These are phyloP conservation scores for Chlorophyllum brunneum DNA, from an alignment of 768 basidiomycete species.

Conservation along the genomic window DNA sequence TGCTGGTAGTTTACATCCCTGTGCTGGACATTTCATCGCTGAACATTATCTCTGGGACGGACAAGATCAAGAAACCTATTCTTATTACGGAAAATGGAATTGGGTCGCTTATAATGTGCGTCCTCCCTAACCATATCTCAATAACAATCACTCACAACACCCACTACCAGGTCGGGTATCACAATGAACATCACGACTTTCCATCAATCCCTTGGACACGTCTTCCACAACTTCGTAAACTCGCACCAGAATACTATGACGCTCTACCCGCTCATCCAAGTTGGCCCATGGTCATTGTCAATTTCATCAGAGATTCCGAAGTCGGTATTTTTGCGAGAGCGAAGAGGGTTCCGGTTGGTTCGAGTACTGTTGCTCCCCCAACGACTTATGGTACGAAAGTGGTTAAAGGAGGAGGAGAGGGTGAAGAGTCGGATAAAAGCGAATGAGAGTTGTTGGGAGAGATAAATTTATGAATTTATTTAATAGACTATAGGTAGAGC, in stretches of 20 bases:
- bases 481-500: no score
- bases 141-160: conserved; percentile 7
- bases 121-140: conserved; percentile 2
- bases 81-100: conserved; percentile 93
- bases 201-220: conserved; percentile 95
- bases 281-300: conserved; percentile 93
- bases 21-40: conserved; percentile 96
- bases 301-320: conserved; percentile 88
- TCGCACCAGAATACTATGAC: conserved; percentile 93
- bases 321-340: conserved; percentile 88
- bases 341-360: conserved; percentile 51
- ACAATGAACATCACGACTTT: conserved; percentile 99
- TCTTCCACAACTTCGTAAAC: conserved; percentile 71
- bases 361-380: not conserved
- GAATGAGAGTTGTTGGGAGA: conserved; percentile 17
- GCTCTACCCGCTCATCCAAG: conserved; percentile 80
- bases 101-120: conserved; percentile 88
- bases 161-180: conserved; percentile 80
- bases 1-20: conserved; percentile 93
- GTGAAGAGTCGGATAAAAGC: conserved; percentile 23
- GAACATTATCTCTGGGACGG: conserved; percentile 96
- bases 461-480: no score
- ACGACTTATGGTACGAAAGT: no score
- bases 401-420: conserved; percentile 1
- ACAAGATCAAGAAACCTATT: conserved; percentile 91